Percentiles rank a stretch among this genome's conserved stretches.
Evolutionary conservation across 495 filamentous ascomycete genomes (phyloP).

Genomic region (Glutinoglossum americanum): DNA sequence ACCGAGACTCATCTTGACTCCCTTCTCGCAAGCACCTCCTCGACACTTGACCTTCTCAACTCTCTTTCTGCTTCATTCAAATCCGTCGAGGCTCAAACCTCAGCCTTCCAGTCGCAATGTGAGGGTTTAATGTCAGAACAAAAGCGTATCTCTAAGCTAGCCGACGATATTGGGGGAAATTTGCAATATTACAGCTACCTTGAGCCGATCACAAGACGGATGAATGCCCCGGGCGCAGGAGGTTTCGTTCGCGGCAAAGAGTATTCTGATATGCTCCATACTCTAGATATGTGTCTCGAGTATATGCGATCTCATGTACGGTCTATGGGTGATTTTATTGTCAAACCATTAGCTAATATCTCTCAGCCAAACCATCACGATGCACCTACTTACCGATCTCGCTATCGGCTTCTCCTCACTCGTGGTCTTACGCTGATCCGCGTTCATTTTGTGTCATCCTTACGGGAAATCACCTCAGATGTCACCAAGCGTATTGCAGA

Average conservation of each 20-base stretch:
- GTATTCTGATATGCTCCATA: constrained; percentile 67
- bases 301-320: constrained; percentile 67
- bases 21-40: constrained; percentile 55
- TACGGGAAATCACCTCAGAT: constrained; percentile 47
- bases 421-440: constrained; percentile 61
- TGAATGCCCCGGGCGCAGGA: constrained; percentile 80
- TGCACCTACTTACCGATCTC: constrained; percentile 54
- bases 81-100: constrained; percentile 72
- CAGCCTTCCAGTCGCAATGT: constrained; percentile 75
- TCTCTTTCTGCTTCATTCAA: constrained; percentile 64
- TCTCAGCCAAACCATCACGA: constrained; percentile 60
- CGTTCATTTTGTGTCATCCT: constrained; percentile 56
- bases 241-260: constrained; percentile 59
- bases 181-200: constrained; percentile 81
- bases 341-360: constrained; percentile 3
- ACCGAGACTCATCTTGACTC: constrained; percentile 58
- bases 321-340: neutral
- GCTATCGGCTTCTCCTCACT: constrained; percentile 48
- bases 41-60: constrained; percentile 49
- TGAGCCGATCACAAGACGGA: constrained; percentile 66
- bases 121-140: constrained; percentile 67
- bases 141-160: constrained; percentile 47
- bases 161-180: constrained; percentile 63
- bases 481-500: constrained; percentile 49
- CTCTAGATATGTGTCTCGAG: constrained; percentile 68